Percentiles rank a stretch among this genome's conserved stretches.
Evolutionary conservation across 2,329 filamentous ascomycete genomes (phyloP).

Genomic region (Cladosporium sp.): DNA sequence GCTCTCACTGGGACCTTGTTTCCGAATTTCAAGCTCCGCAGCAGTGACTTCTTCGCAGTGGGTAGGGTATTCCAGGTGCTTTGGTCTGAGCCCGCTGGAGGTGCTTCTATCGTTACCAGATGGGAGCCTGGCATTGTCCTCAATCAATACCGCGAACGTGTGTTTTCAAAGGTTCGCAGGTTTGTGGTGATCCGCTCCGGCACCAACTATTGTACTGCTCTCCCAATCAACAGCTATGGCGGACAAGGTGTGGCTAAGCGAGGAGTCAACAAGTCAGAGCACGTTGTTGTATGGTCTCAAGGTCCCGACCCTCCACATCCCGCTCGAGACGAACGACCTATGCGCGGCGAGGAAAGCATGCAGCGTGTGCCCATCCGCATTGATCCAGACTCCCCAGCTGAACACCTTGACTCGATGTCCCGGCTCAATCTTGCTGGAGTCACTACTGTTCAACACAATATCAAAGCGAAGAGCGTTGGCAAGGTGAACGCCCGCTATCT

Average conservation of each 20-base stretch:
- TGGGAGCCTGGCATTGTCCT: background rate
- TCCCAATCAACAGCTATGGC: slow-evolving; percentile 25
- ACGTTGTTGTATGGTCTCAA: slow-evolving; percentile 23
- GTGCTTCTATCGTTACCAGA: background rate
- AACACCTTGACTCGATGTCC: slow-evolving; percentile 14
- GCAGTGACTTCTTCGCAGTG: slow-evolving; percentile 12
- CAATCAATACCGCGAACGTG: slow-evolving; percentile 12
- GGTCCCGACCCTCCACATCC: background rate
- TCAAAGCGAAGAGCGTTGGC: background rate
- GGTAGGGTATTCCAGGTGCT: slow-evolving; percentile 22
- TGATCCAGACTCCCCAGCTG: slow-evolving; percentile 1
- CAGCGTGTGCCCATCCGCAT: slow-evolving; percentile 17
- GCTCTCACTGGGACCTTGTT: too few relatives aligned
- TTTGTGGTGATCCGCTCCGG: slow-evolving; percentile 24
- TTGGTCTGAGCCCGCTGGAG: slow-evolving; percentile 21
- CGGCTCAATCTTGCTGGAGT: slow-evolving; percentile 18
- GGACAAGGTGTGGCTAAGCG: slow-evolving; percentile 19
- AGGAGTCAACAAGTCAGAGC: slow-evolving; percentile 17
- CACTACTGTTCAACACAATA: slow-evolving; percentile 23
- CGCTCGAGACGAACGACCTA: background rate
- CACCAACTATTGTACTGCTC: slow-evolving; percentile 16
- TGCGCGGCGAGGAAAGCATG: slow-evolving; percentile 16
- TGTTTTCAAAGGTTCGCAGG: slow-evolving; percentile 22
- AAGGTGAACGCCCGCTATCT: background rate
- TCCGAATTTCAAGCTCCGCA: background rate